Evolutionary conservation across 768 basidiomycete genomes (phyloP), one percentile per base, ranked within the genome.

Genomic region (Russula sp.): DNA sequence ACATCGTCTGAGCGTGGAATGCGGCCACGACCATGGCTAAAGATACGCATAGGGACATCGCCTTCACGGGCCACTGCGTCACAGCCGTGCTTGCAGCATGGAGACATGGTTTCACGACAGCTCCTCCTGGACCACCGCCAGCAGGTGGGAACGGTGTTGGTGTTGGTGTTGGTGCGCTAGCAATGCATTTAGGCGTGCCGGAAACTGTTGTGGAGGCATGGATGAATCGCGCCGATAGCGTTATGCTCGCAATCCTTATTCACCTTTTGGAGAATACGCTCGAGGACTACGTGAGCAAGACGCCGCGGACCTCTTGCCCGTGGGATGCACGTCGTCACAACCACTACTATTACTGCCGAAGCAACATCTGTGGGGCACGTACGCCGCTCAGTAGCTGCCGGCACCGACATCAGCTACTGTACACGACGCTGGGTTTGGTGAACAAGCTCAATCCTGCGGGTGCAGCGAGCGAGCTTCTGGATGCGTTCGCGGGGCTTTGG

Each of bases 371-470:
- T 13, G 46, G 11, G 22, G 3, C 46, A 30, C 28, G 28, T 30
- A 30, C 28, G 28, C 28, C 28, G 5, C 22, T 4, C 0, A 20
- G 14, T 10, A 6, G 4, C 18, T 1, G 18, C 4, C 20, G 6
- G 36, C 11, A 13, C 24, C 46, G 13, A 13, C 26, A 61, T 40
- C 53, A 60, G 18, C 20, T 65, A 24, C 36, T 61, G 8, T 36
- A 61, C 38, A 30, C 38, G 14, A 49, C 59, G 16, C 26, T 65
- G 18, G 54, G 54, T 8, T 6, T 56, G 13, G 64, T n/a, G 53
- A 65, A 65, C 59, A 65, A 65, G 48, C 57, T 61, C 18, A 48
- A 26, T n/a, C 48, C 59, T 10, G 53, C 48, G 22, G 38, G n/a
- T 2, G 38, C 54, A 16, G 46, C 53, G 24, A 2, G 2, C 1